These are phyloP conservation scores for Stereocaulon alpinum DNA, from an alignment of 495 filamentous ascomycete species.

Conservation along the genomic window DNA sequence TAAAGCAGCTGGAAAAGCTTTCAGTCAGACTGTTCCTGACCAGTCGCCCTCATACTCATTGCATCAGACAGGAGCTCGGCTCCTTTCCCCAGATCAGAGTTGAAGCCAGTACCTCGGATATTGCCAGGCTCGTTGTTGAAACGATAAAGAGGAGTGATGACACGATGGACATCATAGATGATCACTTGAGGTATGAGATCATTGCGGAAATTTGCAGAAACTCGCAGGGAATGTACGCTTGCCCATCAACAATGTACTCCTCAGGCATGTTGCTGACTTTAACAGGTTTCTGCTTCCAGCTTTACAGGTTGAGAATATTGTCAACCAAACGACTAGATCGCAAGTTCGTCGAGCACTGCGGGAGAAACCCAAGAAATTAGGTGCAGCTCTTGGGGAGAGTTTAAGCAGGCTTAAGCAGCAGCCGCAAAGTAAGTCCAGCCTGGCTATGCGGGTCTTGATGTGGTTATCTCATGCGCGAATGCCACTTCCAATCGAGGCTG, in stretches of 20 bases:
- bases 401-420: constrained; percentile 19
- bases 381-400: constrained; percentile 15
- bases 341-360: neutral
- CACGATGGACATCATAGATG: neutral
- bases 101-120: constrained; percentile 19
- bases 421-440: constrained; percentile 4
- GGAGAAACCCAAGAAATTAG: constrained; percentile 1
- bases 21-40: constrained; percentile 17
- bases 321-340: neutral
- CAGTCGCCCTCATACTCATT: constrained; percentile 17
- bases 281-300: neutral
- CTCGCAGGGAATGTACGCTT: neutral
- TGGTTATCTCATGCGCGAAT: constrained; percentile 18
- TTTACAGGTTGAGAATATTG: neutral
- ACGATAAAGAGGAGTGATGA: constrained; percentile 15
- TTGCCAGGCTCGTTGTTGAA: constrained; percentile 14
- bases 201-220: too few relatives aligned
- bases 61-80: constrained; percentile 8
- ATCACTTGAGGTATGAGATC: neutral
- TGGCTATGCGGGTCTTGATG: constrained; percentile 16
- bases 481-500: constrained; percentile 17
- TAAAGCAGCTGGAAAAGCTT: neutral
- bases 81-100: constrained; percentile 9
- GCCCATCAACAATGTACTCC: neutral
- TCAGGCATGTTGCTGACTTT: neutral